These are phyloP conservation scores for Sugiyamaella sp. DNA, from an alignment of 1,139 yeast species.

Conservation along the genomic window DNA sequence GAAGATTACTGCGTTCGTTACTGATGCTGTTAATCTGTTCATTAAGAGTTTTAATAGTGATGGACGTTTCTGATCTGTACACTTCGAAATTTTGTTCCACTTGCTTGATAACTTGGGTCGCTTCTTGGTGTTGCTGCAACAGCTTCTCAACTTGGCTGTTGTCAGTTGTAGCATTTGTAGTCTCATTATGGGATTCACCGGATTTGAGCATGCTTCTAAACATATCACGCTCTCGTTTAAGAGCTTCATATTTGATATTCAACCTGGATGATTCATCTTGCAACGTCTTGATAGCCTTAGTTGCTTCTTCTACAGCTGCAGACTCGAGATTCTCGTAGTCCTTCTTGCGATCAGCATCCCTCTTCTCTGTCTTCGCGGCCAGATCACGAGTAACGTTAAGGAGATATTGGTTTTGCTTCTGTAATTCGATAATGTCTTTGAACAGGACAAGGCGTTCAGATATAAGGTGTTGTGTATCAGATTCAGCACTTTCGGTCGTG, in stretches of 20 bases:
- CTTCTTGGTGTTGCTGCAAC: slow-evolving; percentile 43
- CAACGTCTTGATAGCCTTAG: slow-evolving; percentile 68
- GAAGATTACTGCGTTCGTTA: slow-evolving; percentile 56
- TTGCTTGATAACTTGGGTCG: slow-evolving; percentile 40
- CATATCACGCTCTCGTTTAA: slow-evolving; percentile 67
- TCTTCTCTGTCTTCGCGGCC: slow-evolving; percentile 66
- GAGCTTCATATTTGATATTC: slow-evolving; percentile 55
- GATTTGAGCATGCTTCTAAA: slow-evolving; percentile 49
- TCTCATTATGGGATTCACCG: slow-evolving; percentile 26
- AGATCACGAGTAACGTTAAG: slow-evolving; percentile 67
- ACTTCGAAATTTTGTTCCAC: slow-evolving; percentile 44
- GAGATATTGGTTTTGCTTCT: slow-evolving; percentile 72
- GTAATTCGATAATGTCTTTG: slow-evolving; percentile 65
- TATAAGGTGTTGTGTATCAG: slow-evolving; percentile 73
- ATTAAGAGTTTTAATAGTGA: slow-evolving; percentile 48
- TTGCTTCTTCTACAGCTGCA: slow-evolving; percentile 72
- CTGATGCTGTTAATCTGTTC: slow-evolving; percentile 45
- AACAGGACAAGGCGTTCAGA: slow-evolving; percentile 75
- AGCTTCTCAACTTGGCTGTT: slow-evolving; percentile 42
- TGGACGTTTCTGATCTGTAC: slow-evolving; percentile 48
- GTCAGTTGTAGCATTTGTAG: slow-evolving; percentile 15
- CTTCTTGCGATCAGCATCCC: slow-evolving; percentile 49
- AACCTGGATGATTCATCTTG: slow-evolving; percentile 62
- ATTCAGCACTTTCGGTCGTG: slow-evolving; percentile 44
- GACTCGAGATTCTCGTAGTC: slow-evolving; percentile 54